Evolutionary conservation across 164 flowering plant genomes (phyloP).

Genomic region (Umbellularia californica): DNA sequence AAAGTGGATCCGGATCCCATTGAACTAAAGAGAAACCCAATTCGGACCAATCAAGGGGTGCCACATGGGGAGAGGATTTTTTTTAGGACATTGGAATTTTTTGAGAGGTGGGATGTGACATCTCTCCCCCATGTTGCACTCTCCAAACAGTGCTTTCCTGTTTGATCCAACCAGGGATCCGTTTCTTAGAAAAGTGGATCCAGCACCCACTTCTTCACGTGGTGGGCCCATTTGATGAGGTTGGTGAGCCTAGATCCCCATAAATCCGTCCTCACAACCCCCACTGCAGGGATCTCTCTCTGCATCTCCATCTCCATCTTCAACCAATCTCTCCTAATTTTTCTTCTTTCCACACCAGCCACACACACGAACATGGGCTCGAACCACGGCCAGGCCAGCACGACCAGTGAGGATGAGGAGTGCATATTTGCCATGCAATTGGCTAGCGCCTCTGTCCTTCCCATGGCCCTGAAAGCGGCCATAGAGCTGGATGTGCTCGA

Average conservation of each 20-base stretch:
- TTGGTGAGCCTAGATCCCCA: neutral
- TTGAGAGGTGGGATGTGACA: no score
- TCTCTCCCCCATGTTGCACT: no score
- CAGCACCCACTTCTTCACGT: neutral
- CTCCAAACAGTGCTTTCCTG: no score
- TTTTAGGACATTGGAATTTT: no score
- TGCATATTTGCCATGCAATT: slow-evolving; percentile 60
- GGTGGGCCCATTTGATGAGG: neutral
- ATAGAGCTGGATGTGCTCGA: slow-evolving; percentile 74
- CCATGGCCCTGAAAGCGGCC: slow-evolving; percentile 69
- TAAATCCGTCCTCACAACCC: neutral
- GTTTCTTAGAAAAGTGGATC: neutral
- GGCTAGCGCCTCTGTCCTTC: slow-evolving; percentile 51
- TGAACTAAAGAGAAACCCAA: rapidly evolving
- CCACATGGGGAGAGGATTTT: no score
- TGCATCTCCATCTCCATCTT: neutral
- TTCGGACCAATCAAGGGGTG: no score
- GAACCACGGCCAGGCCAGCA: neutral
- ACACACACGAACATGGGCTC: slow-evolving; percentile 1
- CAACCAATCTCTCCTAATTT: neutral
- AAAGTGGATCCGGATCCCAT: neutral
- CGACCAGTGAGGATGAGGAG: slow-evolving; percentile 41
- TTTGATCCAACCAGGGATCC: no score
- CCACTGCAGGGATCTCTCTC: neutral
- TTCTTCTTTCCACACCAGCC: neutral